Conservation (phyloP, 176 grass and related monocot species). For the Cymbopogon citratus region DNA sequence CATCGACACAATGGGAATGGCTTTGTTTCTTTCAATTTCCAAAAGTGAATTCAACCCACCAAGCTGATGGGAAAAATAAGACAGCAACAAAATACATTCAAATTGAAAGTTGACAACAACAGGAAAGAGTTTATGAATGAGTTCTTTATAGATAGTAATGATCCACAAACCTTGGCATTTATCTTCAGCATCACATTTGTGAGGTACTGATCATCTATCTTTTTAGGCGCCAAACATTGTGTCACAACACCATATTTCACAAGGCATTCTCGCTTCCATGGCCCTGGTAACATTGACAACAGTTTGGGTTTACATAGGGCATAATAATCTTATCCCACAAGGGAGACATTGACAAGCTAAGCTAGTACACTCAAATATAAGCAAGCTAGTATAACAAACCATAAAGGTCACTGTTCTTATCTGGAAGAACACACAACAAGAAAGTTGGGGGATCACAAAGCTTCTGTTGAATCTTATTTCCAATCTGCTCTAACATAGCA, state of each 20-base stretch:
- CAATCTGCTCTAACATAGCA: slow-evolving; percentile 28
- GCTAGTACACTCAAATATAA: not conserved
- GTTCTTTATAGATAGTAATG: not conserved
- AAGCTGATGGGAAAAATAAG: slow-evolving; percentile 20
- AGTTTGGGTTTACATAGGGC: not conserved
- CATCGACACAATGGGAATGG: slow-evolving; percentile 43
- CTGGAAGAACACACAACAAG: slow-evolving; percentile 50
- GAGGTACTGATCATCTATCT: slow-evolving; percentile 50
- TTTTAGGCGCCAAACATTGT: slow-evolving; percentile 48
- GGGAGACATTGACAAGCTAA: not conserved
- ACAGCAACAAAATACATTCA: not conserved
- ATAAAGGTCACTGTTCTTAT: slow-evolving; percentile 49
- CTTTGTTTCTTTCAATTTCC: slow-evolving; percentile 22
- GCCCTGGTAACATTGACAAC: slow-evolving; percentile 26
- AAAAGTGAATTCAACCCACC: slow-evolving; percentile 67
- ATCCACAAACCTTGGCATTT: slow-evolving; percentile 52
- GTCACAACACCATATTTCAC: slow-evolving; percentile 37
- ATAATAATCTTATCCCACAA: not conserved
- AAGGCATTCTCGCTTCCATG: slow-evolving; percentile 59
- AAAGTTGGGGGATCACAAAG: slow-evolving; percentile 18
- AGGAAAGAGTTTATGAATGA: not conserved
- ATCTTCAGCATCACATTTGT: slow-evolving; percentile 67
- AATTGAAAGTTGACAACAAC: not conserved
- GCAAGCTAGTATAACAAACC: not conserved
- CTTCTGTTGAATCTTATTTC: not conserved